Evolutionary conservation across 129 eudicot genomes (phyloP).

Genomic region (Flaveria linearis): DNA sequence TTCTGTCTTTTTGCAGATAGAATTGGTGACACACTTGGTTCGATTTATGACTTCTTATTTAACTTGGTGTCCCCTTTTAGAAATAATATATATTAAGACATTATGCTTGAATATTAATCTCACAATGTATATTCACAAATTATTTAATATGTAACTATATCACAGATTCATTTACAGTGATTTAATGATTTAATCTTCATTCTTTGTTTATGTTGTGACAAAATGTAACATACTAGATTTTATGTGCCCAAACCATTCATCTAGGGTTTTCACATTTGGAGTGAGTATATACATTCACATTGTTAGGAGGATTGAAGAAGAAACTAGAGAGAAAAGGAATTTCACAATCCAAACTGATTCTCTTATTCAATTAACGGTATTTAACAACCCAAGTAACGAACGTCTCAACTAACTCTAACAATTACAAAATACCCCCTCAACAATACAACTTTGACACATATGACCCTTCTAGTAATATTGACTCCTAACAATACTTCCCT

Average conservation of each 20-base stretch:
- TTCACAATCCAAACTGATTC: no score
- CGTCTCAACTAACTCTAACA: no score
- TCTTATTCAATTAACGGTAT: no score
- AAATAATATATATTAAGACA: conserved; percentile 30
- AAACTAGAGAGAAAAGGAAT: no score
- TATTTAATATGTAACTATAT: background rate
- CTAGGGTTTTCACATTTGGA: background rate
- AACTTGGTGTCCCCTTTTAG: conserved; percentile 38
- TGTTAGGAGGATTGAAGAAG: no score
- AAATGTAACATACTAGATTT: background rate
- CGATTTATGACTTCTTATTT: conserved; percentile 36
- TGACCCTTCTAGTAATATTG: no score
- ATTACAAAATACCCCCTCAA: no score
- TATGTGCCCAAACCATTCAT: background rate
- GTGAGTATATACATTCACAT: no score
- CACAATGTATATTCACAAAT: conserved; percentile 16
- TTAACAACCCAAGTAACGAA: no score
- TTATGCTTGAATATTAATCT: conserved; percentile 15
- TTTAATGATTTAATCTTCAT: background rate
- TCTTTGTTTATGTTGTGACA: background rate
- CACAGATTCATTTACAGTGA: background rate
- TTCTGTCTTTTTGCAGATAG: conserved; percentile 36
- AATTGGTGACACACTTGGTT: conserved; percentile 50
- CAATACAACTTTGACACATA: no score
- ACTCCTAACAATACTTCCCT: no score